Percentiles rank a stretch among this genome's conserved stretches.
These are phyloP conservation scores for Begonia fuchsioides DNA, from an alignment of 306 rosid species.

Conservation along the genomic window DNA sequence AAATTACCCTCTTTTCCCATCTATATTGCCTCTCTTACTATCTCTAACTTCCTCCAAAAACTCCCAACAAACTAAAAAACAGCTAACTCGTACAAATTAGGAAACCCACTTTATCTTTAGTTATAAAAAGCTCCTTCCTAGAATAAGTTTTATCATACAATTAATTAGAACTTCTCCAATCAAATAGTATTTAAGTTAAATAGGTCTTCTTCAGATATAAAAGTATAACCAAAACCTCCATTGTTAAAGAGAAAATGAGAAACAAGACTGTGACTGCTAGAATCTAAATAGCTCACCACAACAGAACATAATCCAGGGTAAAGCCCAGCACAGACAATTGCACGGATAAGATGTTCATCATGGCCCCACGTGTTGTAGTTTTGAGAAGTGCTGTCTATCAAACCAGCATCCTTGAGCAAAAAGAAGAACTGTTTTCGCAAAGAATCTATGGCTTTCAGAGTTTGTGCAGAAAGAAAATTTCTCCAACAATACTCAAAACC, in stretches of 20 bases:
- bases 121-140: too few species aligned
- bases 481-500: slow-evolving; percentile 94
- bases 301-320: slow-evolving; percentile 91
- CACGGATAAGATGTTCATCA: slow-evolving; percentile 61
- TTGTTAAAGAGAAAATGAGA: background rate
- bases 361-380: slow-evolving; percentile 45
- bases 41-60: too few species aligned
- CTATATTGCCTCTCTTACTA: too few species aligned
- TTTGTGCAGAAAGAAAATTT: slow-evolving; percentile 71
- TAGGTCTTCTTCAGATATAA: background rate
- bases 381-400: slow-evolving; percentile 37
- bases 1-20: too few species aligned
- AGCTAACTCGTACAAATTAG: too few species aligned
- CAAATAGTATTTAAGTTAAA: too few species aligned
- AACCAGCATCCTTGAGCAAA: slow-evolving; percentile 58
- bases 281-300: slow-evolving; percentile 42
- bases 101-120: too few species aligned
- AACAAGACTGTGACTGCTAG: background rate
- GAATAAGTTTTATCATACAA: too few species aligned
- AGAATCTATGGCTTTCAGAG: slow-evolving; percentile 81
- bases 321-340: slow-evolving; percentile 66
- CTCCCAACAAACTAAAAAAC: too few species aligned
- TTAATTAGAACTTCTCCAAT: too few species aligned
- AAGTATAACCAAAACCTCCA: background rate
- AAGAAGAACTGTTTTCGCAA: slow-evolving; percentile 63